Percentiles rank a stretch among this genome's conserved stretches.
These are phyloP conservation scores for Cyberlindnera xylosilytica DNA, from an alignment of 805 yeast genomes.

Conservation along the genomic window DNA sequence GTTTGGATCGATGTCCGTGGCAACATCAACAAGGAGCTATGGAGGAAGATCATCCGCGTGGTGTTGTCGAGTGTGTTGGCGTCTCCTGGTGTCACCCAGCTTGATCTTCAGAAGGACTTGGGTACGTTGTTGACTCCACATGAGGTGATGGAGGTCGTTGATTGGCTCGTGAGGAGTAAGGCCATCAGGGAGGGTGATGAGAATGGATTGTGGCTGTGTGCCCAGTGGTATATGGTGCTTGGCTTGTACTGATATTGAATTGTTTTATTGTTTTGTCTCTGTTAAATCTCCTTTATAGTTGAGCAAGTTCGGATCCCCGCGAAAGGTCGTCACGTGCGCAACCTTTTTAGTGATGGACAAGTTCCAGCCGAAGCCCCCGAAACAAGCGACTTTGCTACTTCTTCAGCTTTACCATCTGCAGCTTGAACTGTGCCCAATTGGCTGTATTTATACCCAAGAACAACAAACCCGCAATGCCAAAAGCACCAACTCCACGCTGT, in stretches of 20 bases:
- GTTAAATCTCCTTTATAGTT: not conserved
- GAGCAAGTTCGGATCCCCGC: too few relatives aligned
- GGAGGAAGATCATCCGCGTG: constrained; percentile 54
- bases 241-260: constrained; percentile 25
- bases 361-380: too few relatives aligned
- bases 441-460: too few relatives aligned
- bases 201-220: constrained; percentile 42
- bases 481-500: constrained; percentile 57
- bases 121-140: constrained; percentile 14
- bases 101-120: constrained; percentile 22
- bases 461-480: too few relatives aligned
- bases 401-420: too few relatives aligned
- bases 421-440: too few relatives aligned
- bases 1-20: constrained; percentile 74
- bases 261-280: not conserved
- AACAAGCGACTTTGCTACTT: too few relatives aligned
- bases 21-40: constrained; percentile 51
- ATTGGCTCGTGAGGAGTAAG: constrained; percentile 44
- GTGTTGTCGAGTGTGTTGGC: constrained; percentile 44
- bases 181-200: constrained; percentile 32
- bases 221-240: constrained; percentile 44
- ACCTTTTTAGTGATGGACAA: too few relatives aligned
- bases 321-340: too few relatives aligned
- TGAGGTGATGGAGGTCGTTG: constrained; percentile 38
- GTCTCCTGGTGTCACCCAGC: constrained; percentile 50